A percentile compares a stretch with the other conserved stretches of the same genome.
Conservation (phyloP, 2,329 filamentous ascomycete genomes). For the Lachnellula cervina region DNA sequence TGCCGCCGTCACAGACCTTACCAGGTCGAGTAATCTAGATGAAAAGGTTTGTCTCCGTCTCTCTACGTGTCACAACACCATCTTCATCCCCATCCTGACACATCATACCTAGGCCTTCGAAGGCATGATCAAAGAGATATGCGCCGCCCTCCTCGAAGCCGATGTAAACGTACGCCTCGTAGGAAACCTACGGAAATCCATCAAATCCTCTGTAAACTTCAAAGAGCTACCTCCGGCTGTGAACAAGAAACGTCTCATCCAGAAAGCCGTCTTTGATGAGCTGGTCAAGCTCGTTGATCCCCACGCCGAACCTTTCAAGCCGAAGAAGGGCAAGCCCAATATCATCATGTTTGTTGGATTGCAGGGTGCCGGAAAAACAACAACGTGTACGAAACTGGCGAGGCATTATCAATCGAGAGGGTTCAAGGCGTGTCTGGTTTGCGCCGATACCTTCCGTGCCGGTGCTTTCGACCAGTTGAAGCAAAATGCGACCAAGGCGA, state of each 20-base stretch:
- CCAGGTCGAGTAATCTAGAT: constrained; percentile 85
- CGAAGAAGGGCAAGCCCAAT: constrained; percentile 92
- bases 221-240: constrained; percentile 84
- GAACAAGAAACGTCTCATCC: constrained; percentile 97
- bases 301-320: constrained; percentile 91
- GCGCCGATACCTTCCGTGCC: constrained; percentile 96
- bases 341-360: constrained; percentile 99
- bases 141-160: constrained; percentile 88
- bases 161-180: constrained; percentile 97
- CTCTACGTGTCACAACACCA: neutral
- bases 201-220: constrained; percentile 88
- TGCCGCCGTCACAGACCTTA: constrained; percentile 89
- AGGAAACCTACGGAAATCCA: constrained; percentile 84
- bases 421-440: constrained; percentile 89
- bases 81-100: constrained; percentile 32
- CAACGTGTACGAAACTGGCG: constrained; percentile 94
- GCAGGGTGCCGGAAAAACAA: constrained; percentile 96
- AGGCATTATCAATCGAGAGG: constrained; percentile 91
- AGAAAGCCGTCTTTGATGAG: constrained; percentile 96
- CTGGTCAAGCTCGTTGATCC: constrained; percentile 93
- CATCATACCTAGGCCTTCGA: constrained; percentile 70
- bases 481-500: constrained; percentile 97
- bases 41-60: constrained; percentile 65
- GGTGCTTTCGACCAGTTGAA: constrained; percentile 98
- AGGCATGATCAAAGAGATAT: constrained; percentile 97